Evolutionary conservation across 495 filamentous ascomycete species (phyloP).

Genomic region (Cercophora samala): DNA sequence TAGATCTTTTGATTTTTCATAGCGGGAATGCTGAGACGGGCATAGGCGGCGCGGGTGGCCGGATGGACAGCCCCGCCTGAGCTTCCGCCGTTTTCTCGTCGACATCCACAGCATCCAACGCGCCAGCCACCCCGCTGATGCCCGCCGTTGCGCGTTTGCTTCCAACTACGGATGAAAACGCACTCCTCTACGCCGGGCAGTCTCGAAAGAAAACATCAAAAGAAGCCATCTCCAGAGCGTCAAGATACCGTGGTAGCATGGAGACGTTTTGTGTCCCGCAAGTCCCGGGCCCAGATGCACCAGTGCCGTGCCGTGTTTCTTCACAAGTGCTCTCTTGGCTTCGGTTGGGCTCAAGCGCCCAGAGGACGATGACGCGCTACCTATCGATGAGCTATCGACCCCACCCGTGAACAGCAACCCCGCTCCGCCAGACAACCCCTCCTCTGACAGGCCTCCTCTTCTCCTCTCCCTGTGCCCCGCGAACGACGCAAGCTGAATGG

Average conservation of each 20-base stretch:
- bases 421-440: slow-evolving; percentile 20
- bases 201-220: not conserved
- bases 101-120: not conserved
- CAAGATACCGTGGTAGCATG: no score
- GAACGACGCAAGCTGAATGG: slow-evolving; percentile 29
- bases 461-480: slow-evolving; percentile 24
- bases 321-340: no score
- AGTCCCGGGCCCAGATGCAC: not conserved
- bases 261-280: no score
- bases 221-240: not conserved
- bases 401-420: slow-evolving; percentile 6
- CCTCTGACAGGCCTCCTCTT: slow-evolving; percentile 5
- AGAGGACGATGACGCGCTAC: not conserved
- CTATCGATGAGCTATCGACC: not conserved
- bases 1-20: slow-evolving; percentile 14
- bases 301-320: no score
- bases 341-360: no score
- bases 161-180: no score
- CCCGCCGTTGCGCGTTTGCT: not conserved
- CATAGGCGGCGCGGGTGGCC: not conserved
- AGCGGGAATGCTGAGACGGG: slow-evolving; percentile 10
- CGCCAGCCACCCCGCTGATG: not conserved
- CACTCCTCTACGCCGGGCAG: no score
- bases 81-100: slow-evolving; percentile 3
- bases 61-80: not conserved